A percentile compares a stretch with the other conserved stretches of the same genome.
phyloP scores from a whole-genome alignment of 139 green algal genomes.

The Volvox reticuliferus region DNA sequence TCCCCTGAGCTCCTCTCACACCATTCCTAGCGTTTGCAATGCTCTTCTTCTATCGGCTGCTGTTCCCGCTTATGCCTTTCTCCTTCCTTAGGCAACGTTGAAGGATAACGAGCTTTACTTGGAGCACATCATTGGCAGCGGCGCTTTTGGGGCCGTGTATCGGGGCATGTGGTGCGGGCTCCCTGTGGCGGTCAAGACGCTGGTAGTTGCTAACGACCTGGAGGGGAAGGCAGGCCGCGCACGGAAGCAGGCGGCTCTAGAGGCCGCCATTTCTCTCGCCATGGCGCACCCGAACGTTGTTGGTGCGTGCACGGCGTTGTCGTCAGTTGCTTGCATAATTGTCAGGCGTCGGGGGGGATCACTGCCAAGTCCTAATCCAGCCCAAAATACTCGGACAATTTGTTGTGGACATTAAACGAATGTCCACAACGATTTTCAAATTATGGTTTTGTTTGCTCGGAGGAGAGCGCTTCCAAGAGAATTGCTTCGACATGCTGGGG shows the following conservation, averaged over 20 bases:
- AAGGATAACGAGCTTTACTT: neutral
- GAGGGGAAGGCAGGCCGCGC: neutral
- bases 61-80: neutral
- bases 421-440: no score
- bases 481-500: no score
- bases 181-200: neutral
- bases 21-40: no score
- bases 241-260: neutral
- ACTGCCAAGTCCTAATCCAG: no score
- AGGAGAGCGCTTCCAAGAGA: no score
- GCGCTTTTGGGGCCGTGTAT: conserved; percentile 4
- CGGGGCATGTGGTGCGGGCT: neutral
- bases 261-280: conserved; percentile 8
- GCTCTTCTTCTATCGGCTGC: no score
- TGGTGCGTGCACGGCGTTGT: neutral
- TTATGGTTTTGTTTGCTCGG: neutral
- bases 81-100: neutral
- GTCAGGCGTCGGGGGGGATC: no score
- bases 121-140: neutral
- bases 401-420: no score
- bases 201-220: neutral
- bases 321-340: neutral
- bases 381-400: no score
- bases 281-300: conserved; percentile 2
- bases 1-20: no score